phyloP scores from a whole-genome alignment of 176 grass and related monocot genomes.

The Microstegium vimineum region DNA sequence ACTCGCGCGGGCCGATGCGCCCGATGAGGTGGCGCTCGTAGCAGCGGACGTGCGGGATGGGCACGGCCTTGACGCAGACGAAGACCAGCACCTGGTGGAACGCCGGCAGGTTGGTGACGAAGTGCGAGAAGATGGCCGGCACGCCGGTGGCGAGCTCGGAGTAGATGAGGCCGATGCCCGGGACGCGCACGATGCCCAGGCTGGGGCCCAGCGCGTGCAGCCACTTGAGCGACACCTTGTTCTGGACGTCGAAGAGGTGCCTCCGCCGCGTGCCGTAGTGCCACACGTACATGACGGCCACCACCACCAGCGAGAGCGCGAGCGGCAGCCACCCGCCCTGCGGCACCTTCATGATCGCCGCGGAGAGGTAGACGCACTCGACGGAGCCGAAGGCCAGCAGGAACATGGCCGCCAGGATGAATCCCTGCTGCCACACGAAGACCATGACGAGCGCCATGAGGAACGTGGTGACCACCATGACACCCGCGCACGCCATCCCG shows the following conservation, averaged over 20 bases:
- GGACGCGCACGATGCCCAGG: slow-evolving; percentile 69
- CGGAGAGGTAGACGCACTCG: slow-evolving; percentile 49
- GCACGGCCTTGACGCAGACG: slow-evolving; percentile 58
- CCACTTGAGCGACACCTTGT: slow-evolving; percentile 71
- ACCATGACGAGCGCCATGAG: slow-evolving; percentile 64
- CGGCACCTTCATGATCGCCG: slow-evolving; percentile 56
- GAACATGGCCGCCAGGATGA: slow-evolving; percentile 34
- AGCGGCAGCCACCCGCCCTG: slow-evolving; percentile 67
- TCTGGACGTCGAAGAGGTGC: slow-evolving; percentile 59
- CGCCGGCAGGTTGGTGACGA: slow-evolving; percentile 71
- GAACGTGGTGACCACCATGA: slow-evolving; percentile 58
- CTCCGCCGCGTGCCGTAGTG: slow-evolving; percentile 54
- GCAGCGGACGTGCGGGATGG: slow-evolving; percentile 38
- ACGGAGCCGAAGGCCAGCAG: slow-evolving; percentile 46
- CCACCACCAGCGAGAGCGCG: slow-evolving; percentile 44
- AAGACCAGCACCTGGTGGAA: slow-evolving; percentile 76
- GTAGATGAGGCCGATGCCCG: slow-evolving; percentile 69
- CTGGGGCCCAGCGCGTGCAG: slow-evolving; percentile 62
- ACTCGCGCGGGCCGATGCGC: slow-evolving; percentile 54
- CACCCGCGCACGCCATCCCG: slow-evolving; percentile 54
- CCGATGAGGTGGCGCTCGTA: slow-evolving; percentile 62
- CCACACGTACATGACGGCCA: slow-evolving; percentile 68
- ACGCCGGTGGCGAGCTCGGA: slow-evolving; percentile 55
- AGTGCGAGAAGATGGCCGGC: slow-evolving; percentile 66
- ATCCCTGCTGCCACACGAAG: slow-evolving; percentile 54